Percentiles rank a stretch among this genome's conserved stretches.
Evolutionary conservation across 2,329 filamentous ascomycete species (phyloP).

Genomic region (Epichloe uncinata): DNA sequence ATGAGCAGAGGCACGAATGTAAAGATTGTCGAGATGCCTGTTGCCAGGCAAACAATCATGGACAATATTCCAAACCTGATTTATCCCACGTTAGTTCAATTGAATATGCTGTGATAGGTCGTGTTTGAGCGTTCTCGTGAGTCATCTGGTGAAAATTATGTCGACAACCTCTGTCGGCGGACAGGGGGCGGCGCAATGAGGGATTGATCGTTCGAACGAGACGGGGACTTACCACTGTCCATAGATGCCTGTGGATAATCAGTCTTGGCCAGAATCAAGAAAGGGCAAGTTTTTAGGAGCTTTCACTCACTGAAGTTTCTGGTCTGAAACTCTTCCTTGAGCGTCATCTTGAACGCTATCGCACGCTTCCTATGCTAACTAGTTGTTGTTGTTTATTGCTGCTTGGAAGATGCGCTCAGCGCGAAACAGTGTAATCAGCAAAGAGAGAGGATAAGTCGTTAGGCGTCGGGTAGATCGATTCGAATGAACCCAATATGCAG

Average conservation of each 20-base stretch:
- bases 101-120: neutral
- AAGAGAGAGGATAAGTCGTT: neutral
- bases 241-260: constrained; percentile 47
- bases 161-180: neutral
- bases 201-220: neutral
- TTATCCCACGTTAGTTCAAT: constrained; percentile 1
- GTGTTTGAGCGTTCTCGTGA: neutral
- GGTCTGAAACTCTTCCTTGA: constrained; percentile 59
- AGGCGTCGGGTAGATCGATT: neutral
- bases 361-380: constrained; percentile 2
- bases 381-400: neutral
- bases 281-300: constrained; percentile 4
- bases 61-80: constrained; percentile 54
- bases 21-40: constrained; percentile 57
- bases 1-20: constrained; percentile 34
- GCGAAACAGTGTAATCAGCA: neutral
- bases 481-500: neutral
- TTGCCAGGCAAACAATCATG: constrained; percentile 57
- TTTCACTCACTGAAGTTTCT: constrained; percentile 56
- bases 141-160: neutral
- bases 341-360: constrained; percentile 42
- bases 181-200: neutral
- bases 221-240: constrained; percentile 53
- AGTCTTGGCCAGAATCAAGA: neutral
- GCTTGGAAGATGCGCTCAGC: neutral